These are phyloP conservation scores for Thielaviopsis cerberus DNA, from an alignment of 2,329 filamentous ascomycete genomes.

Conservation along the genomic window DNA sequence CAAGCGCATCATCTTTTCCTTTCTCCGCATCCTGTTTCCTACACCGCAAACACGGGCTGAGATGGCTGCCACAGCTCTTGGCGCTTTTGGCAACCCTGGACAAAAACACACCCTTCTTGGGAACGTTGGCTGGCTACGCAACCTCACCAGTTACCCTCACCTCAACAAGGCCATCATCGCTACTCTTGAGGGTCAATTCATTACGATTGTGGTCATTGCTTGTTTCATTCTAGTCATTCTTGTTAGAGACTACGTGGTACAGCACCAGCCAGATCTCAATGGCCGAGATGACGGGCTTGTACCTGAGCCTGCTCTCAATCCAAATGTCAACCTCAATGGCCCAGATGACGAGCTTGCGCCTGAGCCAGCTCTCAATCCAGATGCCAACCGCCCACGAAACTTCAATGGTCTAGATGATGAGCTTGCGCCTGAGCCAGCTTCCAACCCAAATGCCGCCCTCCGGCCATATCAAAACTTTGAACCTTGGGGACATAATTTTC, in stretches of 20 bases:
- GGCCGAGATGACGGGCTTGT: conserved; percentile 29
- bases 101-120: conserved; percentile 31
- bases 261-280: conserved; percentile 87
- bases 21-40: conserved; percentile 2
- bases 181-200: conserved; percentile 78
- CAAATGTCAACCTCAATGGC: not conserved
- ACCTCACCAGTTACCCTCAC: conserved; percentile 47
- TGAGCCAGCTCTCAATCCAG: too few relatives aligned
- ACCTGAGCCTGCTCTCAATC: not conserved
- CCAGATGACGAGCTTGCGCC: too few relatives aligned
- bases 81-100: conserved; percentile 8
- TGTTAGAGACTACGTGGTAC: conserved; percentile 92
- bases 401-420: too few relatives aligned
- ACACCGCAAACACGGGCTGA: conserved; percentile 1
- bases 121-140: conserved; percentile 36
- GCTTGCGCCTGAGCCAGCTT: too few relatives aligned
- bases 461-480: too few relatives aligned
- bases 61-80: not conserved
- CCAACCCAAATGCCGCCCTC: too few relatives aligned
- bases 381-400: too few relatives aligned
- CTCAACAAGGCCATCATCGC: conserved; percentile 67
- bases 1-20: conserved; percentile 1
- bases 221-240: conserved; percentile 94
- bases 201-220: conserved; percentile 77
- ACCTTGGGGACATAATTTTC: too few relatives aligned